These are phyloP conservation scores for Rhinocladiella similis DNA, from an alignment of 2,329 filamentous ascomycete genomes.

Conservation along the genomic window DNA sequence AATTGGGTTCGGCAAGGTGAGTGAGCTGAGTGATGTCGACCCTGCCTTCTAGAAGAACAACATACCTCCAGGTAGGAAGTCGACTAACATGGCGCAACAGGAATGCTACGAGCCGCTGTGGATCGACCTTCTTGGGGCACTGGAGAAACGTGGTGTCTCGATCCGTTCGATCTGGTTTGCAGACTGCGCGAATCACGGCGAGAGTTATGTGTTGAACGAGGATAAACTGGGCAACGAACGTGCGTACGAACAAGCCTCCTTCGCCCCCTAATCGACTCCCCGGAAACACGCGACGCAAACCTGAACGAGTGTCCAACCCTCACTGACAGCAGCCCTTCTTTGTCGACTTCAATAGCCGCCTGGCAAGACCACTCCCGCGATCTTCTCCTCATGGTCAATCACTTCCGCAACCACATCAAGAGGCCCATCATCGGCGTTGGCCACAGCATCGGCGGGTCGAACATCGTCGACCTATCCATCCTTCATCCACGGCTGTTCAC, in stretches of 20 bases:
- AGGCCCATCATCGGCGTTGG: not conserved
- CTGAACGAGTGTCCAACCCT: too few relatives aligned
- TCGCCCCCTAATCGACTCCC: too few relatives aligned
- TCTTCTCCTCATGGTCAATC: not conserved
- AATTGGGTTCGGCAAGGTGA: not conserved
- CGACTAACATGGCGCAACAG: too few relatives aligned
- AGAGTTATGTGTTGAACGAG: constrained; percentile 76
- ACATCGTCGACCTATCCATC: not conserved
- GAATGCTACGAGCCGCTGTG: not conserved
- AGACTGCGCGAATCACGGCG: constrained; percentile 81
- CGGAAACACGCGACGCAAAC: too few relatives aligned
- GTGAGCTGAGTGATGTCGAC: too few relatives aligned
- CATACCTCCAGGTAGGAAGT: too few relatives aligned
- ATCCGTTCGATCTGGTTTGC: constrained; percentile 86
- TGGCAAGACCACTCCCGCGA: not conserved
- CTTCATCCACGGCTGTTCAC: not conserved
- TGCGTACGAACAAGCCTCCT: too few relatives aligned
- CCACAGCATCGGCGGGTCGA: not conserved
- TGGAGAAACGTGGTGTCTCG: constrained; percentile 55
- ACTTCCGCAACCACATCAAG: not conserved
- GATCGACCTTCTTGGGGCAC: not conserved
- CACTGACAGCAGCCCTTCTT: not conserved
- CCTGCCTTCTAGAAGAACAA: too few relatives aligned
- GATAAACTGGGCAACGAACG: constrained; percentile 74
- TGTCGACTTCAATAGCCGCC: not conserved